These are phyloP conservation scores for Lathyrus aphaca DNA, from an alignment of 306 rosid species.

Conservation along the genomic window DNA sequence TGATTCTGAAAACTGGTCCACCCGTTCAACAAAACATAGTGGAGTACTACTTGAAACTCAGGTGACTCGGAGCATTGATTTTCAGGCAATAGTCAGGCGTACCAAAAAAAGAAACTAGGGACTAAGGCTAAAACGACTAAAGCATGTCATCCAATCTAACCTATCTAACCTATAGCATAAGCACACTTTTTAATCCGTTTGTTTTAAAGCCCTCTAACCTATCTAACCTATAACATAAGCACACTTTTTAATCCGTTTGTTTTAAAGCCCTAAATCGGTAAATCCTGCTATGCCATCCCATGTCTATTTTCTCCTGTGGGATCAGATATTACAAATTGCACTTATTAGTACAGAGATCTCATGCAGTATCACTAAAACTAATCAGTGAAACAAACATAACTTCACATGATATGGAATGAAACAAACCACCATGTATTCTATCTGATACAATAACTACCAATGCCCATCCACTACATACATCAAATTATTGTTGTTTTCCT, in stretches of 20 bases:
- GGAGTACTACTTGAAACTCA: constrained; percentile 22
- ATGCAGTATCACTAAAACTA: constrained; percentile 3
- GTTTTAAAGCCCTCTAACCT: constrained; percentile 10
- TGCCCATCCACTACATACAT: background rate
- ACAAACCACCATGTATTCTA: constrained; percentile 12
- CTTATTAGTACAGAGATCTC: constrained; percentile 19
- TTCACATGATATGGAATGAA: background rate
- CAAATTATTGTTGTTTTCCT: background rate
- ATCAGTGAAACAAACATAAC: constrained; percentile 6
- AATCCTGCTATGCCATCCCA: constrained; percentile 11
- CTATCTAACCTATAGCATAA: background rate
- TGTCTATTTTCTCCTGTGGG: background rate
- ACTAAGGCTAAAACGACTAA: constrained; percentile 18
- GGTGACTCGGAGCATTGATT: constrained; percentile 22
- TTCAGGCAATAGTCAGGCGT: constrained; percentile 14
- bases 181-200: constrained; percentile 11
- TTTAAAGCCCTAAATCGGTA: background rate
- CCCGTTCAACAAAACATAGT: background rate
- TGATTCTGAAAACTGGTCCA: constrained; percentile 27
- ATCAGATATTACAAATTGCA: constrained; percentile 17
- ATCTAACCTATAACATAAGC: background rate
- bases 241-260: constrained; percentile 10
- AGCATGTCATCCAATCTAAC: constrained; percentile 10
- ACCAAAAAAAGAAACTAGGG: constrained; percentile 5
- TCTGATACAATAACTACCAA: constrained; percentile 15